A percentile compares a stretch with the other conserved stretches of the same genome.
These are phyloP conservation scores for Ganoderma sinense DNA, from an alignment of 1,284 basidiomycete genomes.

Conservation along the genomic window DNA sequence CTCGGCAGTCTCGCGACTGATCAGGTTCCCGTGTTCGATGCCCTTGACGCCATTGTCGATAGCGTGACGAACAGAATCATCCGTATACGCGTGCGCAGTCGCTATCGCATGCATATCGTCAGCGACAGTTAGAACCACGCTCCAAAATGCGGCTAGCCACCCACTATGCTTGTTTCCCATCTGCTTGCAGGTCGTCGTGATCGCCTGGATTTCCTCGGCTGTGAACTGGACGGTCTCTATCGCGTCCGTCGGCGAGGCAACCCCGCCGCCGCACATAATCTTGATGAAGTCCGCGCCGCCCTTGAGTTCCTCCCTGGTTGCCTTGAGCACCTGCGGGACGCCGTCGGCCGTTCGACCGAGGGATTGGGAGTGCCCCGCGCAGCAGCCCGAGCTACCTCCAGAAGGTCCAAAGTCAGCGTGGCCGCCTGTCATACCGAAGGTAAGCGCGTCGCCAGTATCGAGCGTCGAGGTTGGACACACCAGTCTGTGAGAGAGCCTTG, in stretches of 20 bases:
- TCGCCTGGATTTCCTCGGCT: slow-evolving; percentile 52
- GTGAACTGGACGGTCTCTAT: slow-evolving; percentile 57
- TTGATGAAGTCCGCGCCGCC: slow-evolving; percentile 54
- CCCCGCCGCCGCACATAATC: slow-evolving; percentile 55
- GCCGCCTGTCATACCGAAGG: slow-evolving; percentile 40
- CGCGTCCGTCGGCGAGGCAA: slow-evolving; percentile 51
- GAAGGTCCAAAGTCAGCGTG: slow-evolving; percentile 48
- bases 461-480: slow-evolving; percentile 23
- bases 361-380: slow-evolving; percentile 46
- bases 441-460: neutral
- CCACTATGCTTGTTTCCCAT: slow-evolving; percentile 50
- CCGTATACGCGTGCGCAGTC: slow-evolving; percentile 50
- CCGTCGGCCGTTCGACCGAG: slow-evolving; percentile 49
- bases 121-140: no score
- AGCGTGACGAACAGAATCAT: slow-evolving; percentile 48
- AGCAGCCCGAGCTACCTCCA: slow-evolving; percentile 44
- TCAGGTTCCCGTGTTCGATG: slow-evolving; percentile 56
- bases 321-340: slow-evolving; percentile 49
- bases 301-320: slow-evolving; percentile 52
- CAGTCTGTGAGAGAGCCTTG: slow-evolving; percentile 54
- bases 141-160: slow-evolving; percentile 5
- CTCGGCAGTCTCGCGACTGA: slow-evolving; percentile 41
- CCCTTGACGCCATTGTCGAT: slow-evolving; percentile 48
- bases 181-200: slow-evolving; percentile 51
- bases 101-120: slow-evolving; percentile 23